These are phyloP conservation scores for Geoglossum glabrum DNA, from an alignment of 495 filamentous ascomycete species.

Conservation along the genomic window DNA sequence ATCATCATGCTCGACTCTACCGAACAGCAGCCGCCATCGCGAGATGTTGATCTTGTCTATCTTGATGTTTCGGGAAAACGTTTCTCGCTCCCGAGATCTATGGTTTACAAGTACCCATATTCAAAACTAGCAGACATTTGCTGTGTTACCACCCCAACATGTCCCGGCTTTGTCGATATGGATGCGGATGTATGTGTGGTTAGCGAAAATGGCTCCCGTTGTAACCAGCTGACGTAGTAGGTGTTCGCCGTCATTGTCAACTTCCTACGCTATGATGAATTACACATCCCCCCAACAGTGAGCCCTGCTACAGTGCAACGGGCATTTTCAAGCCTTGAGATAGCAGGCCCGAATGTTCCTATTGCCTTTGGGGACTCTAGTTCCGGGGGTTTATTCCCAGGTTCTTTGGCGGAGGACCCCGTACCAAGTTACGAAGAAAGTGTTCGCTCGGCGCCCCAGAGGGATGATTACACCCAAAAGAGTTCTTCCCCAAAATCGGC, in stretches of 20 bases:
- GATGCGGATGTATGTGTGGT: neutral
- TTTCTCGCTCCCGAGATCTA: neutral
- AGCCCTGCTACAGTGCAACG: neutral
- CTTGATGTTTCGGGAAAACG: neutral
- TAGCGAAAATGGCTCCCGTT: too few relatives aligned
- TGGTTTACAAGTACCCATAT: neutral
- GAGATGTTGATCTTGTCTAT: neutral
- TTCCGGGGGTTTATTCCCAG: neutral
- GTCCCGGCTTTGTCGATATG: neutral
- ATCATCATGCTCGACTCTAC: neutral
- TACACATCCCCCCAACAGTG: neutral
- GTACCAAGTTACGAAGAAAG: constrained; percentile 5
- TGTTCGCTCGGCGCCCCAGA: neutral
- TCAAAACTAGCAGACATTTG: neutral
- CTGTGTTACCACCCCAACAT: neutral
- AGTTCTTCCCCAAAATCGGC: neutral
- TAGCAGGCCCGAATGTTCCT: neutral
- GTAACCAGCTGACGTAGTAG: neutral
- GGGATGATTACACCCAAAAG: neutral
- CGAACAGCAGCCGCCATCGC: neutral
- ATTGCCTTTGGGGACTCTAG: neutral
- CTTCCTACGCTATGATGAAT: neutral
- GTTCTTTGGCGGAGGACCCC: neutral
- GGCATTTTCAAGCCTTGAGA: neutral
- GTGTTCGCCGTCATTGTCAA: neutral